Evolutionary conservation across 2,329 filamentous ascomycete species (phyloP).

Genomic region (Pseudopithomyces chartarum): DNA sequence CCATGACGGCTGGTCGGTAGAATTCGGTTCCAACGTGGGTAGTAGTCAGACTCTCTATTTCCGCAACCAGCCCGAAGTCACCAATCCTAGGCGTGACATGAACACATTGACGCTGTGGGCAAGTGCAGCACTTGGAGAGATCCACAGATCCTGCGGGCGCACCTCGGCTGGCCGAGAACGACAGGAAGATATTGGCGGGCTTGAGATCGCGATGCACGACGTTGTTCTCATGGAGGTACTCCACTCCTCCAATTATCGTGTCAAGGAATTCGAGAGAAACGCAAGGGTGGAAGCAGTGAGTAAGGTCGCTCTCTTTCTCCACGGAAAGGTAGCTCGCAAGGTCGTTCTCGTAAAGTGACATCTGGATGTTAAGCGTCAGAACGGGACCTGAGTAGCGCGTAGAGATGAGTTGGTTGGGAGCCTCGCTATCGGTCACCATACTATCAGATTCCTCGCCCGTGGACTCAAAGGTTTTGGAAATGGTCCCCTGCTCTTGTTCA

Average conservation of each 20-base stretch:
- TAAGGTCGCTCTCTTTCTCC: slow-evolving; percentile 17
- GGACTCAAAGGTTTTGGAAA: slow-evolving; percentile 41
- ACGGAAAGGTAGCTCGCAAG: slow-evolving; percentile 61
- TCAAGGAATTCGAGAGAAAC: slow-evolving; percentile 63
- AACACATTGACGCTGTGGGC: slow-evolving; percentile 39
- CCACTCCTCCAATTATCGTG: slow-evolving; percentile 65
- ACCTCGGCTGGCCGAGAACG: slow-evolving; percentile 45
- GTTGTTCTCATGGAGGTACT: slow-evolving; percentile 65
- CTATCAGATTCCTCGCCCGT: slow-evolving; percentile 30
- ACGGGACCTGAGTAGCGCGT: slow-evolving; percentile 27
- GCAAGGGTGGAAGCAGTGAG: slow-evolving; percentile 67
- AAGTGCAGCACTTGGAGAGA: slow-evolving; percentile 53
- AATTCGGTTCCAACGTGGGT: slow-evolving; percentile 65
- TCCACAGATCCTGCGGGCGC: slow-evolving; percentile 53
- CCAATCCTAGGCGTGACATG: slow-evolving; percentile 66
- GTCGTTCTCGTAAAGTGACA: slow-evolving; percentile 68
- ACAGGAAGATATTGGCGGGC: slow-evolving; percentile 70
- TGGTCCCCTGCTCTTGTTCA: slow-evolving; percentile 52
- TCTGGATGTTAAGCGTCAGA: slow-evolving; percentile 68
- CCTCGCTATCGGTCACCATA: slow-evolving; percentile 45
- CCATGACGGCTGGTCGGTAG: slow-evolving; percentile 57
- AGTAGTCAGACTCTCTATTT: slow-evolving; percentile 50
- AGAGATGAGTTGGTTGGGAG: slow-evolving; percentile 28
- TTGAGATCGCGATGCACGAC: slow-evolving; percentile 72
- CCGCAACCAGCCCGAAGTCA: slow-evolving; percentile 69